Evolutionary conservation across 2,329 filamentous ascomycete genomes (phyloP), one percentile per base, ranked within the genome.

Genomic region (Aspergillus neotritici): DNA sequence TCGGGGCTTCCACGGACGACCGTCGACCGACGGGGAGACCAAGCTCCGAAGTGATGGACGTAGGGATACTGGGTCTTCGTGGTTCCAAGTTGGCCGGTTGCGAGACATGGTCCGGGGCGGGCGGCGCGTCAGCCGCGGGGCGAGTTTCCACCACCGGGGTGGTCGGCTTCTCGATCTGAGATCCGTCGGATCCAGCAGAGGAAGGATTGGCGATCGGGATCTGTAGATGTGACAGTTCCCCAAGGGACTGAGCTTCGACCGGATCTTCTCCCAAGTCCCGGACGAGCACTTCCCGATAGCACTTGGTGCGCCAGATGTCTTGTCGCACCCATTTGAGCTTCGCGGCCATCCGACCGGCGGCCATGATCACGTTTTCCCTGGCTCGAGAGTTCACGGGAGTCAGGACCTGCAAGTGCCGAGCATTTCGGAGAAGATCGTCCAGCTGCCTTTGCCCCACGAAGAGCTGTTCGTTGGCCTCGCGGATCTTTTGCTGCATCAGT

Each of bases 311-410:
- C 88, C 90, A 96, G 14, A 96, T 93, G 53, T 95, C 88, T 62
- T 94, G 84, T 48, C 91, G 79, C n/a, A 84, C 83, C 91, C 91
- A 96, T 63, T 93, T 94, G 47, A 98, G 70, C 62, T 91, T 89
- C 3, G 88, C 88, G 43, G 90, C 83, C 68, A 94, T 83, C 6
- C 85, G 82, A 5, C 84, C 87, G 14, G 93, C 91, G 13, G 88
- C 86, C 51, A 85, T 75, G n/a, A 96, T 76, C 42, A 97, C 78
- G 46, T 88, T 80, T 47, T 97, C 91, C 47, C 93, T 78, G 0
- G 88, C 90, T 66, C 89, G 89, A n/a, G 84, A 82, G 58, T 94
- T 86, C 35, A 98, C 88, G 0, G 93, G 93, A 1, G 91, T 87
- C 16, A 97, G 69, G 14, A 97, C 82, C 47, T 91, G 82, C 32